These are phyloP conservation scores for Aspergillus brasiliensis DNA, from an alignment of 2,329 filamentous ascomycete species.

Conservation along the genomic window DNA sequence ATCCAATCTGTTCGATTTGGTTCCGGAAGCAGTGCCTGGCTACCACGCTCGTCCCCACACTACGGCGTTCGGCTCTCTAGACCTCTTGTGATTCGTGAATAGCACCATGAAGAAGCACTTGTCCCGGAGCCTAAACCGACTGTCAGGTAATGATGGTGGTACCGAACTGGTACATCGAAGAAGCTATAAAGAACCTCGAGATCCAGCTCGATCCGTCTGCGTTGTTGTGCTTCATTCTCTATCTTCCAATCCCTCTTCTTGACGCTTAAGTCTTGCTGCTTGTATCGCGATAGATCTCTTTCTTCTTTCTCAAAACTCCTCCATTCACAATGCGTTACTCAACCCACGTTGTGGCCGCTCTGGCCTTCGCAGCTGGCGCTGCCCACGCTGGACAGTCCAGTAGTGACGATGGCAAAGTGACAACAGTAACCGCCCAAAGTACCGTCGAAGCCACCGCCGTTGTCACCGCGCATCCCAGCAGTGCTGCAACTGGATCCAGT, in stretches of 20 bases:
- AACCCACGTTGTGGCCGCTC: constrained; percentile 17
- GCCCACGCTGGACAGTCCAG: constrained; percentile 6
- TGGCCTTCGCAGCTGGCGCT: constrained; percentile 25
- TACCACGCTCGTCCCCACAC: background rate
- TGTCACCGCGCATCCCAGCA: background rate
- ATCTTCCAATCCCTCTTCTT: background rate
- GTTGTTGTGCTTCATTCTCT: constrained; percentile 1
- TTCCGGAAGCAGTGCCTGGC: background rate
- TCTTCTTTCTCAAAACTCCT: background rate
- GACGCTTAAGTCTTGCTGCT: background rate
- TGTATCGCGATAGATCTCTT: background rate
- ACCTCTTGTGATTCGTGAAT: background rate
- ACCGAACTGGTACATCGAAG: background rate
- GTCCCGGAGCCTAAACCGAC: background rate
- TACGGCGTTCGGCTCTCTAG: background rate
- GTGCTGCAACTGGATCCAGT: background rate
- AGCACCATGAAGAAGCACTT: background rate
- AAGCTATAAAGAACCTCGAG: constrained; percentile 9
- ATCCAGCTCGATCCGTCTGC: background rate
- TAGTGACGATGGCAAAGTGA: background rate
- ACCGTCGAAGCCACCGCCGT: background rate
- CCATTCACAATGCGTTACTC: constrained; percentile 34
- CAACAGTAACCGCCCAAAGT: background rate
- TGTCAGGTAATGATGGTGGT: background rate
- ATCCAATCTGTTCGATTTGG: background rate